Conservation (phyloP, 441 rosid species). For the Mallotus repandus region DNA sequence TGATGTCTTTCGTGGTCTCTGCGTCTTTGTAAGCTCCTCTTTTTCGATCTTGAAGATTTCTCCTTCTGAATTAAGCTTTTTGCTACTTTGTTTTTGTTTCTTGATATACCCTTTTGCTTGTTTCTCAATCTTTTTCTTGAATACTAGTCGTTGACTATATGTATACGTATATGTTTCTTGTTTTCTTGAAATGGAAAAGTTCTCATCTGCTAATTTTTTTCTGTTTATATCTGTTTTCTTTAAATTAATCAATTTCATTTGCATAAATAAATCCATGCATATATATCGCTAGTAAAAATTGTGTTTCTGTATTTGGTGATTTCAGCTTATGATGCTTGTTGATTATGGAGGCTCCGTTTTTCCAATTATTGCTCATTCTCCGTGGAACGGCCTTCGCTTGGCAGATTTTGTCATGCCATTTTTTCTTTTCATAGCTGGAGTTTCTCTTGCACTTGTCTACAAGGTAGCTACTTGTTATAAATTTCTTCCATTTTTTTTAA, state of each 20-base stretch:
- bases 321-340: slow-evolving; percentile 36
- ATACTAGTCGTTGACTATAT: background rate
- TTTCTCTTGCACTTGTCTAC: slow-evolving; percentile 35
- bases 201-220: background rate
- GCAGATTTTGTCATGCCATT: slow-evolving; percentile 40
- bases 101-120: background rate
- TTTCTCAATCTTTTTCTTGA: background rate
- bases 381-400: slow-evolving; percentile 35
- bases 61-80: background rate
- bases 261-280: too few species aligned
- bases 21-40: slow-evolving; percentile 26
- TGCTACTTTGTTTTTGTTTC: too few species aligned
- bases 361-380: slow-evolving; percentile 33
- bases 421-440: slow-evolving; percentile 34
- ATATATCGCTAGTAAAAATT: too few species aligned
- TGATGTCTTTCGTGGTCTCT: slow-evolving; percentile 32
- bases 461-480: slow-evolving; percentile 11
- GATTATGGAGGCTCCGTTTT: slow-evolving; percentile 33
- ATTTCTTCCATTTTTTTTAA: background rate
- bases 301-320: background rate
- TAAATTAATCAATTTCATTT: too few species aligned
- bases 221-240: background rate
- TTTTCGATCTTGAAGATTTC: background rate
- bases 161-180: background rate
- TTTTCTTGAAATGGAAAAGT: background rate